A percentile compares a stretch with the other conserved stretches of the same genome.
phyloP scores from a whole-genome alignment of 768 basidiomycete species.

The Coprinopsis strossmayeri region DNA sequence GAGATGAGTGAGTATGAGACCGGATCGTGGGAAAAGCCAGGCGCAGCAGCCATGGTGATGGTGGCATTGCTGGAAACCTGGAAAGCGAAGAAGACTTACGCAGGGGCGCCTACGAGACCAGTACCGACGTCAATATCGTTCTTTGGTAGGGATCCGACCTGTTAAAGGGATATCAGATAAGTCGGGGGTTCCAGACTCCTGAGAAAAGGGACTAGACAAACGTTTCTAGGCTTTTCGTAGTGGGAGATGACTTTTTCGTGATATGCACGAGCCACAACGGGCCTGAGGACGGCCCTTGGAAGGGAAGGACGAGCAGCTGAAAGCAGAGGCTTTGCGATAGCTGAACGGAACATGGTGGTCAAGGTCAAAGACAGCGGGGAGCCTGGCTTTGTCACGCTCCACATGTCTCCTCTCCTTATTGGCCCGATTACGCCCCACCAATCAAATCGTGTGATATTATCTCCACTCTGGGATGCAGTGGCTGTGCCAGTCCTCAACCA shows the following conservation, averaged over 20 bases:
- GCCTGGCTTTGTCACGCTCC: no score
- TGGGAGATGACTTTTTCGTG: conserved; percentile 97
- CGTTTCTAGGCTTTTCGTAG: conserved; percentile 97
- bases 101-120: conserved; percentile 95
- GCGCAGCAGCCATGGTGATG: conserved; percentile 3
- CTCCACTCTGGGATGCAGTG: conserved; percentile 1
- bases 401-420: conserved; percentile 7
- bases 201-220: conserved; percentile 40
- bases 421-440: conserved; percentile 4
- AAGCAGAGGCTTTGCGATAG: conserved; percentile 44
- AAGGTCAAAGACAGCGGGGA: conserved; percentile 23
- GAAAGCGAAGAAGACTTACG: conserved; percentile 45
- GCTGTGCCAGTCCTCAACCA: neutral
- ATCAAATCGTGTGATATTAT: neutral
- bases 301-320: conserved; percentile 37
- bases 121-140: conserved; percentile 89
- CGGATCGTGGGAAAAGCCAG: neutral
- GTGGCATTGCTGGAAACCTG: conserved; percentile 14
- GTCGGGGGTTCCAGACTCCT: conserved; percentile 24
- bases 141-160: conserved; percentile 98
- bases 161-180: conserved; percentile 47
- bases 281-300: conserved; percentile 33
- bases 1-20: conserved; percentile 17
- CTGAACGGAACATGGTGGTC: conserved; percentile 66
- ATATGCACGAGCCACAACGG: conserved; percentile 65